Percentiles rank a stretch among this genome's conserved stretches.
phyloP scores from a whole-genome alignment of 2,329 filamentous ascomycete genomes.

The Ceratocystis ficicola region DNA sequence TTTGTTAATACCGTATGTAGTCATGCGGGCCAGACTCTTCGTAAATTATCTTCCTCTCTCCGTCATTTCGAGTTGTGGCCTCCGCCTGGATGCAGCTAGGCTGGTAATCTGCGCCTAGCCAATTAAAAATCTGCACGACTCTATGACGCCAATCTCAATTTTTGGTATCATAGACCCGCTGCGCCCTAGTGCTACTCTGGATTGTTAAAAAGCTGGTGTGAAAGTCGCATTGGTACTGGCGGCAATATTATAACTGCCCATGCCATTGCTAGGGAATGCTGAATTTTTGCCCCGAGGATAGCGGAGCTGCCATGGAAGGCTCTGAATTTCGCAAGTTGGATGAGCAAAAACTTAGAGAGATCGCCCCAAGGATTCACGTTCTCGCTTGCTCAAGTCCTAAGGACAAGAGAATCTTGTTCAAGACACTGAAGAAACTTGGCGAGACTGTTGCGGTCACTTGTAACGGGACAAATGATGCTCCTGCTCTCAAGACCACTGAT shows the following conservation, averaged over 20 bases:
- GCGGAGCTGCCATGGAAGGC: conserved; percentile 55
- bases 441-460: conserved; percentile 49
- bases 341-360: conserved; percentile 45
- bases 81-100: conserved; percentile 42
- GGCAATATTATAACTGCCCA: conserved; percentile 60
- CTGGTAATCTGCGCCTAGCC: conserved; percentile 31
- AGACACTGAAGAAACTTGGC: conserved; percentile 47
- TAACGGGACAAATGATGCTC: conserved; percentile 51
- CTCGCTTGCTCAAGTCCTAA: conserved; percentile 54
- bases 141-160: conserved; percentile 60
- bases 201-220: conserved; percentile 53
- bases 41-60: conserved; percentile 65
- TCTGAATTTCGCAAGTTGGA: conserved; percentile 52
- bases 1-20: too few species aligned
- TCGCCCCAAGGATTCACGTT: conserved; percentile 49
- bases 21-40: conserved; percentile 40
- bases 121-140: conserved; percentile 46
- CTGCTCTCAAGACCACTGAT: conserved; percentile 48
- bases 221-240: conserved; percentile 58
- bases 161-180: conserved; percentile 62
- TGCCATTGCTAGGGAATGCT: conserved; percentile 61
- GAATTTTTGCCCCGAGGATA: conserved; percentile 44
- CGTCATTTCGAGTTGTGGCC: conserved; percentile 70
- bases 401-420: conserved; percentile 52
- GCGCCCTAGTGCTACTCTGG: conserved; percentile 50